Evolutionary conservation across 169 alveolate genomes (phyloP).

Genomic region (Theileria orientalis): DNA sequence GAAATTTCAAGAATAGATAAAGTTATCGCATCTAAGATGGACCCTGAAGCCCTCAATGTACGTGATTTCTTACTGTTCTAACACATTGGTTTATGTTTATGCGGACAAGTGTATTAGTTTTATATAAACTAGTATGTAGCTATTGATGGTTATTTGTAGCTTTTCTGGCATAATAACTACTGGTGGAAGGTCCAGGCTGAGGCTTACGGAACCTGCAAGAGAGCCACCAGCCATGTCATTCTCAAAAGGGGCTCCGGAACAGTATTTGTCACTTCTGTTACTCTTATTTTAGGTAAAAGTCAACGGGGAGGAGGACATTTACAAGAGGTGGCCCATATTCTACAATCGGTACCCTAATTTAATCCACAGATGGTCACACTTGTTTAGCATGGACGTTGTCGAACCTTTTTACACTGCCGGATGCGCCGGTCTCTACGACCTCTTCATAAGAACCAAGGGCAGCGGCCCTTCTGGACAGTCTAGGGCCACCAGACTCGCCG

Average conservation of each 20-base stretch:
- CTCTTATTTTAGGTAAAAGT: constrained; percentile 57
- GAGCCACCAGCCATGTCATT: constrained; percentile 78
- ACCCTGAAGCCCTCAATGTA: constrained; percentile 37
- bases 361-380: not conserved
- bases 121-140: not conserved
- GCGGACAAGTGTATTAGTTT: not conserved
- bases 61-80: not conserved
- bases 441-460: constrained; percentile 75
- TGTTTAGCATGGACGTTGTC: constrained; percentile 75
- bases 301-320: constrained; percentile 78
- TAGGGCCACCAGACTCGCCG: constrained; percentile 79
- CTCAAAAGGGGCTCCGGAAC: constrained; percentile 78
- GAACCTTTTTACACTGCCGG: constrained; percentile 80
- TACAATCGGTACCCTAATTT: constrained; percentile 66
- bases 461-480: constrained; percentile 86
- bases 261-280: constrained; percentile 10
- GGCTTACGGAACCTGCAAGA: constrained; percentile 80
- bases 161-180: constrained; percentile 69
- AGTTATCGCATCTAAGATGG: constrained; percentile 34
- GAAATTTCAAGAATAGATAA: constrained; percentile 36
- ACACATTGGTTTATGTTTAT: not conserved
- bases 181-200: constrained; percentile 79
- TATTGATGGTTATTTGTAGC: constrained; percentile 29
- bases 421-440: constrained; percentile 78
- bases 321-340: constrained; percentile 80